Percentiles rank a stretch among this genome's conserved stretches.
phyloP scores from a whole-genome alignment of 345 rosid species.

The Kernera saxatilis region DNA sequence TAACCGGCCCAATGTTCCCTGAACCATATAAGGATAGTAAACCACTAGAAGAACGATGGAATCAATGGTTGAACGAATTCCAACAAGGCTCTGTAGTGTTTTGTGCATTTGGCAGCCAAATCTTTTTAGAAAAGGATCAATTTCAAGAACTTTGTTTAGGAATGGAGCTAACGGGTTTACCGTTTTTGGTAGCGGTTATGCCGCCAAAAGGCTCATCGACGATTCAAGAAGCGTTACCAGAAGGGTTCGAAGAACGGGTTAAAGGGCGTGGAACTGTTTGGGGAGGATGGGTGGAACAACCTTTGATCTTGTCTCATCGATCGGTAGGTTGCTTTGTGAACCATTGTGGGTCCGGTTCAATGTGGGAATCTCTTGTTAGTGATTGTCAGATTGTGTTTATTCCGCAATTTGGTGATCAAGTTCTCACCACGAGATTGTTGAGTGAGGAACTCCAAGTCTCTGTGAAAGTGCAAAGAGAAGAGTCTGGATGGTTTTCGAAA shows the following conservation, averaged over 20 bases:
- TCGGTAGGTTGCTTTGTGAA: slow-evolving; percentile 34
- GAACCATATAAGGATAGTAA: not conserved
- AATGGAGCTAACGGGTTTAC: slow-evolving; percentile 26
- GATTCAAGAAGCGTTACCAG: slow-evolving; percentile 33
- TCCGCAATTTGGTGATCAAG: slow-evolving; percentile 32
- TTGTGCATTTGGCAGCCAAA: slow-evolving; percentile 39
- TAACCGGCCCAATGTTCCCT: slow-evolving; percentile 33
- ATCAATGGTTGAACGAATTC: slow-evolving; percentile 6
- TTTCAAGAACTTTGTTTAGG: slow-evolving; percentile 38
- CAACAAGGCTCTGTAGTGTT: slow-evolving; percentile 17
- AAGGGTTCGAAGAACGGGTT: slow-evolving; percentile 21
- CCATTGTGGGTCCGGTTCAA: slow-evolving; percentile 33
- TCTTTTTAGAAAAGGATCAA: not conserved
- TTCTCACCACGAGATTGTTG: slow-evolving; percentile 32
- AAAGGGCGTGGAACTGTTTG: slow-evolving; percentile 20
- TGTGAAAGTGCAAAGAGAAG: slow-evolving; percentile 27
- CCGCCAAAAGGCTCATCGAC: slow-evolving; percentile 28
- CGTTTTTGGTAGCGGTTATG: slow-evolving; percentile 24
- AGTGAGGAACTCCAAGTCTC: slow-evolving; percentile 34
- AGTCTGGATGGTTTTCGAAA: slow-evolving; percentile 17
- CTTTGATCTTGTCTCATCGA: slow-evolving; percentile 19
- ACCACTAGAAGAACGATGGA: slow-evolving; percentile 26
- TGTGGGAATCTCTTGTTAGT: slow-evolving; percentile 36
- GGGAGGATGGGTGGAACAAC: slow-evolving; percentile 34
- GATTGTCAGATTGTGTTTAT: slow-evolving; percentile 28